Conservation (phyloP, 2,329 filamentous ascomycete species). For the Thielaviopsis populi region DNA sequence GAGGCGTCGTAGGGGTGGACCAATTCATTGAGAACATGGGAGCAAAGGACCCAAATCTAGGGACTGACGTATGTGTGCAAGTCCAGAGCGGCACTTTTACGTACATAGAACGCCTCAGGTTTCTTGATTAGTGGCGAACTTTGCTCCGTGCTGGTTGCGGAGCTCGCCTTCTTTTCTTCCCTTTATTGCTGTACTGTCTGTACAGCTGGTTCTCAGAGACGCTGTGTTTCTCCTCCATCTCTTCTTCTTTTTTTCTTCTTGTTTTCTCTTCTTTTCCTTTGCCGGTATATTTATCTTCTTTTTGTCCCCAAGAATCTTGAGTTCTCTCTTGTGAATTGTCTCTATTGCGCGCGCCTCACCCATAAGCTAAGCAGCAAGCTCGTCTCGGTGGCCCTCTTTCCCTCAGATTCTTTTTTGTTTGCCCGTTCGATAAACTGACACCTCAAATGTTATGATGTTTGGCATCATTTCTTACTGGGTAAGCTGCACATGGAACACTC, state of each 20-base stretch:
- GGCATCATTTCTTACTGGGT: slow-evolving; percentile 17
- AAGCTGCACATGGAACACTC: neutral
- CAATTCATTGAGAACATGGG: neutral
- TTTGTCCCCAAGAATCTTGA: neutral
- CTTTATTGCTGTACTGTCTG: neutral
- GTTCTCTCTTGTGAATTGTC: neutral
- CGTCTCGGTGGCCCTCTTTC: neutral
- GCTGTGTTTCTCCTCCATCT: neutral
- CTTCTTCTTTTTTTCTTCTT: neutral
- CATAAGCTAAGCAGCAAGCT: neutral
- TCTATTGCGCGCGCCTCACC: neutral
- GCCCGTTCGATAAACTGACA: neutral
- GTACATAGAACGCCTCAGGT: neutral
- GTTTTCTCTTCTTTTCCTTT: neutral
- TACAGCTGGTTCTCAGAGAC: neutral
- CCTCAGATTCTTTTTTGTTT: neutral
- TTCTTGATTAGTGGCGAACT: neutral
- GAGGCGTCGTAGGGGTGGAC: neutral
- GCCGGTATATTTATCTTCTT: neutral
- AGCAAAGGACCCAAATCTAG: neutral
- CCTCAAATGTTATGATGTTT: slow-evolving; percentile 7
- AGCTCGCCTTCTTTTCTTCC: neutral
- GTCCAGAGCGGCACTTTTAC: neutral
- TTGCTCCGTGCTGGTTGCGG: neutral
- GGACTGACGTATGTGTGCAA: neutral